A percentile compares a stretch with the other conserved stretches of the same genome.
These are phyloP conservation scores for Saccharomycopsis sp. DNA, from an alignment of 805 yeast species.

Conservation along the genomic window DNA sequence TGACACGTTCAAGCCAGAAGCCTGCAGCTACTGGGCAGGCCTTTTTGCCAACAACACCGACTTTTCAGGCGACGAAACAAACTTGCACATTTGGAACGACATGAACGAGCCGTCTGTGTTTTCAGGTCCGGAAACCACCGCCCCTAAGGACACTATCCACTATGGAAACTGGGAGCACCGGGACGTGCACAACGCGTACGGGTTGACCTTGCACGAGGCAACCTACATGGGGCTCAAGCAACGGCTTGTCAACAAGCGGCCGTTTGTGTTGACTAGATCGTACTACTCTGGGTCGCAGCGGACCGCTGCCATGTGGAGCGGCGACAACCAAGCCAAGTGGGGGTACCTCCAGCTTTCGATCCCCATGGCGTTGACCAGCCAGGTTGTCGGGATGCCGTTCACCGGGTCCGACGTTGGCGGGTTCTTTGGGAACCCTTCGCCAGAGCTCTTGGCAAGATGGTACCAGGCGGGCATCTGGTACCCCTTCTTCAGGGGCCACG, in stretches of 20 bases:
- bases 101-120: constrained; percentile 98
- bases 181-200: constrained; percentile 81
- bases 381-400: constrained; percentile 81
- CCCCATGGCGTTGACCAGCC: constrained; percentile 81
- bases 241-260: constrained; percentile 52
- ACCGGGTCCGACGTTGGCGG: constrained; percentile 98
- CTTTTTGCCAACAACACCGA: constrained; percentile 40
- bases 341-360: constrained; percentile 69
- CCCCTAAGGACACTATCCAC: constrained; percentile 76
- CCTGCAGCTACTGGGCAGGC: constrained; percentile 51
- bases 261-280: constrained; percentile 81
- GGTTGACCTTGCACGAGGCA: constrained; percentile 70
- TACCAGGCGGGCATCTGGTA: constrained; percentile 94
- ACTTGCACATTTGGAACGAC: constrained; percentile 89
- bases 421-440: constrained; percentile 81
- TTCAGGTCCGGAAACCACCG: constrained; percentile 87
- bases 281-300: constrained; percentile 89
- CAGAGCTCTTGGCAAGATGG: constrained; percentile 83
- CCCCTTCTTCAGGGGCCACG: constrained; percentile 95
- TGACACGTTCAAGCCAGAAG: constrained; percentile 64
- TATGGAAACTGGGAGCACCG: constrained; percentile 82
- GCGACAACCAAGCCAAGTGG: constrained; percentile 94
- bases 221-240: constrained; percentile 58
- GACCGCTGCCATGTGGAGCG: constrained; percentile 94
- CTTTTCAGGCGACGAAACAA: constrained; percentile 43